These are phyloP conservation scores for Hortiboletus flavorubellus DNA, from an alignment of 768 basidiomycete genomes.

Conservation along the genomic window DNA sequence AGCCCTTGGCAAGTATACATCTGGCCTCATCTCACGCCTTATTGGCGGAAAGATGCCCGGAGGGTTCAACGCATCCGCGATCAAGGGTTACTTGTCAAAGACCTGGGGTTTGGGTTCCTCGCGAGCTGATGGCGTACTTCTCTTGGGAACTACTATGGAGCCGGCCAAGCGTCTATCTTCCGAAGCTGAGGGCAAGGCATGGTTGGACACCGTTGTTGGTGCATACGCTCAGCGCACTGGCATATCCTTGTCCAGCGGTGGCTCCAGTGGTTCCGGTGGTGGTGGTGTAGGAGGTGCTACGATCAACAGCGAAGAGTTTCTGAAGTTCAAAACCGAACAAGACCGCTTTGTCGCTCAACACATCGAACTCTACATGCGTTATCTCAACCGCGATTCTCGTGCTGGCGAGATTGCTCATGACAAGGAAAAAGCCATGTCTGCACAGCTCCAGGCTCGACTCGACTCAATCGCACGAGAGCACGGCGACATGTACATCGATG, in stretches of 20 bases:
- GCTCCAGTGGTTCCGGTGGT: constrained; percentile 56
- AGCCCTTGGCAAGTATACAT: constrained; percentile 90
- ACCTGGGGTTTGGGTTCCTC: constrained; percentile 92
- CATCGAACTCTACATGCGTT: constrained; percentile 95
- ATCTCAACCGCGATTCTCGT: constrained; percentile 90
- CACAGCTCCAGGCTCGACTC: constrained; percentile 75
- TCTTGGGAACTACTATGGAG: constrained; percentile 89
- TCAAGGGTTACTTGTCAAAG: constrained; percentile 87
- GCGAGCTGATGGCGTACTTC: constrained; percentile 85
- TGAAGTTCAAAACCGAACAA: constrained; percentile 94
- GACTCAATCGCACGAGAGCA: constrained; percentile 91
- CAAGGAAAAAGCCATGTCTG: constrained; percentile 71
- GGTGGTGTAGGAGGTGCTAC: constrained; percentile 70
- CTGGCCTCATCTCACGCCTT: constrained; percentile 84
- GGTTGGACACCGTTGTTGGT: constrained; percentile 83
- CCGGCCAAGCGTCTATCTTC: constrained; percentile 90
- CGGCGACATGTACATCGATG: constrained; percentile 89
- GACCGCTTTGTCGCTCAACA: constrained; percentile 90
- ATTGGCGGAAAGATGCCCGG: constrained; percentile 98
- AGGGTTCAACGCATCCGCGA: constrained; percentile 92
- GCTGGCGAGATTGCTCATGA: constrained; percentile 90
- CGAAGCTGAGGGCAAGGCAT: constrained; percentile 89
- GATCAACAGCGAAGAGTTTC: constrained; percentile 97
- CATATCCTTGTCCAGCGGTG: constrained; percentile 72
- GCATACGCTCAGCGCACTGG: constrained; percentile 88